phyloP scores from a whole-genome alignment of 495 filamentous ascomycete species.

The Podospora pseudoanserina region DNA sequence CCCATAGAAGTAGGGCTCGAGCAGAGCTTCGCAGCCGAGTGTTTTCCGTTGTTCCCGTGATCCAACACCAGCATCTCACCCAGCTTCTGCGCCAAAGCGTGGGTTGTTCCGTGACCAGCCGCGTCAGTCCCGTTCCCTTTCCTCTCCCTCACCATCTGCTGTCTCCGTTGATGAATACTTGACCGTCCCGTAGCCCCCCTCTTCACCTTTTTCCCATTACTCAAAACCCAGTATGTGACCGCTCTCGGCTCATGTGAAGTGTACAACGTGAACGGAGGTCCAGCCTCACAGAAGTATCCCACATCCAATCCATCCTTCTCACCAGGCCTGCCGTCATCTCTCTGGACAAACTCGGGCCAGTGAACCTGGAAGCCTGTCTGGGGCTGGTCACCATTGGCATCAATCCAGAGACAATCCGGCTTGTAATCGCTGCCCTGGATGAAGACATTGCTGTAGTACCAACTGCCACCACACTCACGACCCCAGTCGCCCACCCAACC shows the following conservation, averaged over 20 bases:
- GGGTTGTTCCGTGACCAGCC: background rate
- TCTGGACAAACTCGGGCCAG: constrained; percentile 22
- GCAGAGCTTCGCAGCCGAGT: constrained; percentile 29
- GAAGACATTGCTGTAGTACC: constrained; percentile 11
- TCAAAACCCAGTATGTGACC: too few relatives aligned
- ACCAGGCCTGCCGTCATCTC: background rate
- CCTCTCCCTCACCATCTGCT: background rate
- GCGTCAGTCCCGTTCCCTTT: background rate
- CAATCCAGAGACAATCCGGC: constrained; percentile 33
- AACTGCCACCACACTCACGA: constrained; percentile 16
- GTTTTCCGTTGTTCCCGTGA: constrained; percentile 11
- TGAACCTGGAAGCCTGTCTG: constrained; percentile 34
- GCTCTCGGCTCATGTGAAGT: too few relatives aligned
- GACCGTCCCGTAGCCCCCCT: background rate
- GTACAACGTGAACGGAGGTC: too few relatives aligned
- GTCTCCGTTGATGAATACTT: background rate
- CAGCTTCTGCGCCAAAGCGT: constrained; percentile 4
- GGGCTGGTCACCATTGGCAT: constrained; percentile 30
- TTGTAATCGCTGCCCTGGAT: constrained; percentile 9
- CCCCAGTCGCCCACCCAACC: constrained; percentile 34
- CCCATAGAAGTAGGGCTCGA: constrained; percentile 29
- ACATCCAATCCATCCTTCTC: too few relatives aligned
- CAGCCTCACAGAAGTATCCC: too few relatives aligned
- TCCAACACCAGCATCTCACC: constrained; percentile 22
- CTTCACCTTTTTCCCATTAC: constrained; percentile 16